Evolutionary conservation across 768 basidiomycete genomes (phyloP).

Genomic region (Mrakia hoshinonis): DNA sequence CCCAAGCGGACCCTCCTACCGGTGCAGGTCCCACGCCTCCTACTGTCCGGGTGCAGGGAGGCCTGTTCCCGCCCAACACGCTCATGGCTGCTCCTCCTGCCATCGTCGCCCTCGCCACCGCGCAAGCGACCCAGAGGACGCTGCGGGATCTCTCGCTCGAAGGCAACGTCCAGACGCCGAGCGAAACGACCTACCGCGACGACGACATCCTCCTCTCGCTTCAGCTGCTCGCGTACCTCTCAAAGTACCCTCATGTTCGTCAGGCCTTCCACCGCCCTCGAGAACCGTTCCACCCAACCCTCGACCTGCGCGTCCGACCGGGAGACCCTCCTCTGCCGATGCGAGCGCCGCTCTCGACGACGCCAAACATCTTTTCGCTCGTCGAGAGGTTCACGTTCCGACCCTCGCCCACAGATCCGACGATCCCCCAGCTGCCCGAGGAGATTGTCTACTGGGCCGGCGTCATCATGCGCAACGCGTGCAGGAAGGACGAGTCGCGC

Average conservation of each 20-base stretch:
- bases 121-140: slow-evolving; percentile 29
- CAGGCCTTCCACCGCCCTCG: slow-evolving; percentile 84
- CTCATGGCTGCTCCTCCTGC: slow-evolving; percentile 18
- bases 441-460: slow-evolving; percentile 99
- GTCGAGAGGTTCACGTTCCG: slow-evolving; percentile 95
- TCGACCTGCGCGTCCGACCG: slow-evolving; percentile 32
- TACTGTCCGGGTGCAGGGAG: not conserved
- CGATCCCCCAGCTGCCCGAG: slow-evolving; percentile 59
- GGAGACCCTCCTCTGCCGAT: slow-evolving; percentile 34
- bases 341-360: slow-evolving; percentile 38
- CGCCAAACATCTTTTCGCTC: slow-evolving; percentile 86
- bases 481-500: slow-evolving; percentile 84
- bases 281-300: slow-evolving; percentile 39
- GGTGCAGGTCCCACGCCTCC: not conserved
- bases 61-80: not conserved
- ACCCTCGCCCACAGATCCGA: slow-evolving; percentile 70
- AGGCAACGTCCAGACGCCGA: slow-evolving; percentile 32
- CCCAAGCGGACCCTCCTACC: slow-evolving; percentile 10
- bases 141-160: slow-evolving; percentile 29
- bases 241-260: slow-evolving; percentile 94
- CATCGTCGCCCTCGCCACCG: slow-evolving; percentile 28
- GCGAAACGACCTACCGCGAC: slow-evolving; percentile 57
- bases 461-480: slow-evolving; percentile 99
- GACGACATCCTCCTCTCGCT: slow-evolving; percentile 85
- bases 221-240: slow-evolving; percentile 89